Conservation (phyloP, 257 asterid species). For the Solanum chilense region DNA sequence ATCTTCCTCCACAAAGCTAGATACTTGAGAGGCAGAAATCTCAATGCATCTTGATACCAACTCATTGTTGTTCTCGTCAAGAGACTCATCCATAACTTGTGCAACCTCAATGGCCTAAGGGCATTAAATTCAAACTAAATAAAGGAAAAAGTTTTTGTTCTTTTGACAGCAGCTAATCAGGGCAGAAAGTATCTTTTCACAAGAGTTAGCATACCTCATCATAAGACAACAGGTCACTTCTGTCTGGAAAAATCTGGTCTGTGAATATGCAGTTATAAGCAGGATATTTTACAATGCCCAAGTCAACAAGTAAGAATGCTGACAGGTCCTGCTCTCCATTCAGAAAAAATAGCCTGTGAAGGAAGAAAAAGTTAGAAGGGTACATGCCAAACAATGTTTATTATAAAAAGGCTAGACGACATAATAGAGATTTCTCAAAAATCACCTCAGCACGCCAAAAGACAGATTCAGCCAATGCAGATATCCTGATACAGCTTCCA, state of each 20-base stretch:
- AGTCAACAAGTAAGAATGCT: slow-evolving; percentile 78
- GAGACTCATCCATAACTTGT: slow-evolving; percentile 74
- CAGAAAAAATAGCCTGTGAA: slow-evolving; percentile 92
- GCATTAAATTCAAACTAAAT: slow-evolving; percentile 2
- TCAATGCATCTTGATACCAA: slow-evolving; percentile 66
- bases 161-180: background rate
- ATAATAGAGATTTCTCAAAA: background rate
- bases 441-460: slow-evolving; percentile 94
- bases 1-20: slow-evolving; percentile 23
- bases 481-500: slow-evolving; percentile 56
- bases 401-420: background rate
- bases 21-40: slow-evolving; percentile 39
- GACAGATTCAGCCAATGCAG: slow-evolving; percentile 61
- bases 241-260: slow-evolving; percentile 45
- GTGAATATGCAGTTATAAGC: slow-evolving; percentile 58
- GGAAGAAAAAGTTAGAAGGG: slow-evolving; percentile 10
- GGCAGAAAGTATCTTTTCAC: background rate
- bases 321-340: slow-evolving; percentile 94
- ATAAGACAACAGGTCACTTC: slow-evolving; percentile 63
- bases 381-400: background rate
- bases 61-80: slow-evolving; percentile 48
- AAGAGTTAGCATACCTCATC: slow-evolving; percentile 60
- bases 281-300: slow-evolving; percentile 85
- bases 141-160: background rate
- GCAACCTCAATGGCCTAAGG: slow-evolving; percentile 83